A percentile compares a stretch with the other conserved stretches of the same genome.
These are phyloP conservation scores for Cladorrhinum sp. DNA, from an alignment of 2,329 filamentous ascomycete species.

Conservation along the genomic window DNA sequence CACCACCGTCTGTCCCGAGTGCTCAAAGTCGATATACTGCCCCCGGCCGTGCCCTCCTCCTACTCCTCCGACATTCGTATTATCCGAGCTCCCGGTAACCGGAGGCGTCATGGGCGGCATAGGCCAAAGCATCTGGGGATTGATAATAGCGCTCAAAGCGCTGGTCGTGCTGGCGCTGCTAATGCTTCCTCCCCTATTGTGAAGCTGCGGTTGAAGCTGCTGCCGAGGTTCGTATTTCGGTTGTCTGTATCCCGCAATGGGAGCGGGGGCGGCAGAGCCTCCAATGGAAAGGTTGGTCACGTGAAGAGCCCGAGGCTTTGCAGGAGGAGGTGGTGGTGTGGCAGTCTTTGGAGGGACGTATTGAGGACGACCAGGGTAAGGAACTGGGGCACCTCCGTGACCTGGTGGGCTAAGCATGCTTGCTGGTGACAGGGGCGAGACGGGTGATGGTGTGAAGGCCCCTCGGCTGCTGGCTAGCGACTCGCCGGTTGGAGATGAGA, in stretches of 20 bases:
- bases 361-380: constrained; percentile 6
- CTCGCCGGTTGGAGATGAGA: constrained; percentile 10
- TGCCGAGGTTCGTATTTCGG: constrained; percentile 1
- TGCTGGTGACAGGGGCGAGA: constrained; percentile 9
- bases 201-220: neutral
- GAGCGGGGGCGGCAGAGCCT: neutral
- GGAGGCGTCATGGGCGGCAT: constrained; percentile 20
- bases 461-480: constrained; percentile 8
- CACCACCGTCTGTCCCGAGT: constrained; percentile 19
- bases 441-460: constrained; percentile 15
- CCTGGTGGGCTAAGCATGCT: constrained; percentile 7
- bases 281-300: neutral
- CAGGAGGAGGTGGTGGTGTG: constrained; percentile 7
- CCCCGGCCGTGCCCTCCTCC: neutral
- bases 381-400: neutral
- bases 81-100: constrained; percentile 5
- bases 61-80: neutral
- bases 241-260: neutral
- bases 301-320: neutral
- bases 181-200: constrained; percentile 8
- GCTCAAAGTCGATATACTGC: constrained; percentile 18
- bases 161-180: constrained; percentile 16
- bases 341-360: constrained; percentile 5
- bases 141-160: constrained; percentile 15
- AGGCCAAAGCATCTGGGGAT: constrained; percentile 22